These are phyloP conservation scores for Artomyces pyxidatus DNA, from an alignment of 768 basidiomycete genomes.

Conservation along the genomic window DNA sequence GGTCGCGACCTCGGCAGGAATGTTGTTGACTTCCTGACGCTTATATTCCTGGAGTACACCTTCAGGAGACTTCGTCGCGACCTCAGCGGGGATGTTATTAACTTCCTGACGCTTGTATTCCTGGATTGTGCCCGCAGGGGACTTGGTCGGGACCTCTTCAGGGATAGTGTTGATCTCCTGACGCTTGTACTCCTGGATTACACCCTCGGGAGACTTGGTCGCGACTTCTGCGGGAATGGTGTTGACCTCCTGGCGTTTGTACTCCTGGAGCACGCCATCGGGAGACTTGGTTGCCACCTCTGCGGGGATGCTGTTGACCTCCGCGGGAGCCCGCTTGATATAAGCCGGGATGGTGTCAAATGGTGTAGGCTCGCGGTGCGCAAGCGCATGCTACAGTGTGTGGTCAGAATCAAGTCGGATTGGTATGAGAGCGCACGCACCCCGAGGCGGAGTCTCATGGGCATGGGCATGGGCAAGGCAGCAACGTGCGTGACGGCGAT, in stretches of 20 bases:
- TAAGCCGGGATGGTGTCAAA: conserved; percentile 38
- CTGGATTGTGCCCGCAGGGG: conserved; percentile 15
- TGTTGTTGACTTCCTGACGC: conserved; percentile 18
- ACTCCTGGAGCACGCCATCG: conserved; percentile 25
- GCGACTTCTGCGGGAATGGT: conserved; percentile 20
- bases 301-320: conserved; percentile 22
- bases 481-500: conserved; percentile 38
- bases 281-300: conserved; percentile 28
- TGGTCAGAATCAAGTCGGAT: too few species aligned
- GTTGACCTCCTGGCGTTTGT: conserved; percentile 17
- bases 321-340: conserved; percentile 21
- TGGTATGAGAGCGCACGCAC: not conserved
- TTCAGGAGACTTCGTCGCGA: conserved; percentile 16
- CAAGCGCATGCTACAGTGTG: not conserved
- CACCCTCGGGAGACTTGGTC: conserved; percentile 14
- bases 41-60: not conserved
- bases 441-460: conserved; percentile 26
- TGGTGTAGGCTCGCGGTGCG: conserved; percentile 23
- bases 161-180: conserved; percentile 19
- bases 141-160: conserved; percentile 19
- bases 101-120: not conserved
- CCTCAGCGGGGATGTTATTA: not conserved
- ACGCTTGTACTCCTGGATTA: not conserved
- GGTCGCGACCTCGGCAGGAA: conserved; percentile 24
- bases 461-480: conserved; percentile 35